These are phyloP conservation scores for Trypanosoma theileri DNA, from an alignment of 208 protist genomes.

Conservation along the genomic window DNA sequence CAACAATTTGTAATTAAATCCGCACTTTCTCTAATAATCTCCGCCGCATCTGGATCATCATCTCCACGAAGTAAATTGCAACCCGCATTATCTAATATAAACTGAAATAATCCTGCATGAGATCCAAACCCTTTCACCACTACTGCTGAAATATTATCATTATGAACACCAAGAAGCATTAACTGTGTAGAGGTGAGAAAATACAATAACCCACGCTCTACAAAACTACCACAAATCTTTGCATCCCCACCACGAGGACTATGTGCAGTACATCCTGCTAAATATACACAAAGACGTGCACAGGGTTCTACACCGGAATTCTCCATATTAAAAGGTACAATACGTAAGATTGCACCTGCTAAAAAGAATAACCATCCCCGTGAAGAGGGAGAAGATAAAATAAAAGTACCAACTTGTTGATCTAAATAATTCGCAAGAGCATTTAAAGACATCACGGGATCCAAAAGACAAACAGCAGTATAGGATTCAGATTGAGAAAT, in stretches of 20 bases:
- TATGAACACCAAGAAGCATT: constrained; percentile 51
- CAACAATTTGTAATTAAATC: constrained; percentile 74
- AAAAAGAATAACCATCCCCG: constrained; percentile 83
- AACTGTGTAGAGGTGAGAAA: constrained; percentile 67
- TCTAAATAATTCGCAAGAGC: constrained; percentile 54
- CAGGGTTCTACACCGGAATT: constrained; percentile 38
- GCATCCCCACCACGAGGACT: constrained; percentile 18
- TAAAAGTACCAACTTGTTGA: constrained; percentile 41
- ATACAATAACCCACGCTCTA: constrained; percentile 71
- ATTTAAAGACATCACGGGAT: constrained; percentile 42
- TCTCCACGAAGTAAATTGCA: constrained; percentile 73
- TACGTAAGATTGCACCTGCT: constrained; percentile 49
- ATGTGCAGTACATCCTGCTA: constrained; percentile 68
- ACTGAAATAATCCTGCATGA: constrained; percentile 71
- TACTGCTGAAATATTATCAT: constrained; percentile 44
- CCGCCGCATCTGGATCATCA: constrained; percentile 51
- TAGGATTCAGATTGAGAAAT: constrained; percentile 54
- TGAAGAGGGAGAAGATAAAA: constrained; percentile 58
- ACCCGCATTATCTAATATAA: constrained; percentile 75
- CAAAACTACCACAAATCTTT: constrained; percentile 41
- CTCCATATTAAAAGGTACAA: constrained; percentile 54
- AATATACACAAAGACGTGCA: constrained; percentile 65
- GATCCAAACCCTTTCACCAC: constrained; percentile 75
- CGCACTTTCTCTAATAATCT: constrained; percentile 72
- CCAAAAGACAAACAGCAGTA: constrained; percentile 48